Evolutionary conservation across 345 rosid genomes (phyloP).

Genomic region (Lumnitzera racemosa): DNA sequence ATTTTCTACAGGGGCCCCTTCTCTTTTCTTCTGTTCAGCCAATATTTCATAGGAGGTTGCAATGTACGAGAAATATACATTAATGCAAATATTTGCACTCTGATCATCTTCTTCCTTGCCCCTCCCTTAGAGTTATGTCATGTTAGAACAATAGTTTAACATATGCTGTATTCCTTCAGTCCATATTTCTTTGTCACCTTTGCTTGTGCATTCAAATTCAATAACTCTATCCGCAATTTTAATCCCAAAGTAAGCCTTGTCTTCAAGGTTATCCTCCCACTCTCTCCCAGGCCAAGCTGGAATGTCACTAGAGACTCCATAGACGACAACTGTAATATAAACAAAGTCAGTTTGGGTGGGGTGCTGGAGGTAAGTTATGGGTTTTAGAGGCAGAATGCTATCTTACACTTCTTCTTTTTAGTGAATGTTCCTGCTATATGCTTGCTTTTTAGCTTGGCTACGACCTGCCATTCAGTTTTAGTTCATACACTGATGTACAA

Average conservation of each 20-base stretch:
- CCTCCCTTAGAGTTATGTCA: conserved; percentile 11
- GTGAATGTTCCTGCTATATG: conserved; percentile 88
- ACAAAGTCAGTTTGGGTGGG: conserved; percentile 4
- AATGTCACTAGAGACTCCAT: conserved; percentile 53
- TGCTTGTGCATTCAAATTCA: conserved; percentile 71
- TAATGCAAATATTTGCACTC: too few species aligned
- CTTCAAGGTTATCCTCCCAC: conserved; percentile 23
- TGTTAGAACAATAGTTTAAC: conserved; percentile 37
- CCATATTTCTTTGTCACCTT: conserved; percentile 72
- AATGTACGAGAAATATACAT: too few species aligned
- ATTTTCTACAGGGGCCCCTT: too few species aligned
- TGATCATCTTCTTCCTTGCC: too few species aligned
- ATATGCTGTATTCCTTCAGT: conserved; percentile 65
- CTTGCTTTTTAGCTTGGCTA: conserved; percentile 81
- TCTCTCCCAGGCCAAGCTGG: conserved; percentile 54
- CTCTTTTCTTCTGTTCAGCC: too few species aligned
- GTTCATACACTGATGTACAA: background rate
- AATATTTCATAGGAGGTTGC: too few species aligned
- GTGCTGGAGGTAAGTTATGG: conserved; percentile 5
- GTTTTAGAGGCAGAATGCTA: conserved; percentile 10
- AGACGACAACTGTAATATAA: conserved; percentile 48
- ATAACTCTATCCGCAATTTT: conserved; percentile 60
- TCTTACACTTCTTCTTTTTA: conserved; percentile 77
- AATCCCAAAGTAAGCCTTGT: conserved; percentile 70
- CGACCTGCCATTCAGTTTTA: conserved; percentile 39